Evolutionary conservation across 768 basidiomycete genomes (phyloP).

Genomic region (Crepidotus variabilis): DNA sequence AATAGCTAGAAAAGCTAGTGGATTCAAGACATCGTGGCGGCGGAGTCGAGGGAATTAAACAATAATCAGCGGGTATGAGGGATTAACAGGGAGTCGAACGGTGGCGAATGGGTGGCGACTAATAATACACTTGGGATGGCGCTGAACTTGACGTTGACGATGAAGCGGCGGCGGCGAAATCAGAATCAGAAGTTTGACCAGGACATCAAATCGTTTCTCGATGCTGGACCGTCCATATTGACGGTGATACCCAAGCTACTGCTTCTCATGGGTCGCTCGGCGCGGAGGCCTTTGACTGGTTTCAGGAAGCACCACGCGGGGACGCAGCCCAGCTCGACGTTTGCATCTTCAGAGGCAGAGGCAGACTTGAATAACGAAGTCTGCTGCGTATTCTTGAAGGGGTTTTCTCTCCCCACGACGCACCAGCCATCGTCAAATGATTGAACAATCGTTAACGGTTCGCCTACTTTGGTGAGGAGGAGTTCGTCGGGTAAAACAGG

Average conservation of each 20-base stretch:
- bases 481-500: slow-evolving; percentile 77
- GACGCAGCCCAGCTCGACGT: slow-evolving; percentile 66
- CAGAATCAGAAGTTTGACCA: slow-evolving; percentile 64
- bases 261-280: slow-evolving; percentile 62
- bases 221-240: slow-evolving; percentile 39
- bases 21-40: too few relatives aligned
- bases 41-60: too few relatives aligned
- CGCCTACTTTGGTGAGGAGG: slow-evolving; percentile 46
- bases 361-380: slow-evolving; percentile 36
- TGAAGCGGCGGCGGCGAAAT: background rate
- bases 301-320: slow-evolving; percentile 78
- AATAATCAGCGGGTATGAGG: too few relatives aligned
- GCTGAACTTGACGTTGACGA: too few relatives aligned
- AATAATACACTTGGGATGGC: too few relatives aligned
- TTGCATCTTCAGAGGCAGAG: slow-evolving; percentile 20
- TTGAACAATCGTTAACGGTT: slow-evolving; percentile 58
- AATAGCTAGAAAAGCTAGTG: too few relatives aligned
- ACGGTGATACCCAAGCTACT: slow-evolving; percentile 63
- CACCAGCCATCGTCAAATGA: slow-evolving; percentile 83
- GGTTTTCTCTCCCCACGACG: slow-evolving; percentile 54
- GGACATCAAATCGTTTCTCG: slow-evolving; percentile 52
- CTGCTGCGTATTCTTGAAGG: slow-evolving; percentile 19
- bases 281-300: slow-evolving; percentile 52
- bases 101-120: too few relatives aligned
- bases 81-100: too few relatives aligned